A percentile compares a stretch with the other conserved stretches of the same genome.
Conservation (phyloP, 179 eudicot species). For the Amaranthus tricolor region DNA sequence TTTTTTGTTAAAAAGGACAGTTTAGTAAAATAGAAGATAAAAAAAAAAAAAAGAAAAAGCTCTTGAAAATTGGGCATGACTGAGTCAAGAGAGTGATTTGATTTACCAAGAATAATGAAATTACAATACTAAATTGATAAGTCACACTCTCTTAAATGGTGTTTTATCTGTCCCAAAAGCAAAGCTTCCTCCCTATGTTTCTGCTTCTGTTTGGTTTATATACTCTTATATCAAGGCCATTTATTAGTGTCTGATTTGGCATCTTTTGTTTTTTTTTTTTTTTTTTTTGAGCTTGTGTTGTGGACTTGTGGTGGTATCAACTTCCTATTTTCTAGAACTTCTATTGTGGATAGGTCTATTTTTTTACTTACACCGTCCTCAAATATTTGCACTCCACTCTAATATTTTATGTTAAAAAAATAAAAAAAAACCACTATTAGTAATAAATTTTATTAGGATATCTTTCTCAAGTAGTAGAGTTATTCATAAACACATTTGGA, state of each 20-base stretch:
- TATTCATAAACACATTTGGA: too few species aligned
- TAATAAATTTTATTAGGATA: too few species aligned
- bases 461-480: too few species aligned
- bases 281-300: background rate
- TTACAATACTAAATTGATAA: conserved; percentile 6
- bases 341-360: background rate
- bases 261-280: background rate
- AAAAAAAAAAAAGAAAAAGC: background rate
- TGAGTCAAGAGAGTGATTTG: conserved; percentile 14
- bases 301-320: background rate
- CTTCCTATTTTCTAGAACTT: background rate
- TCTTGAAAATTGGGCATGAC: conserved; percentile 22
- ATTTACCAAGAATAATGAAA: conserved; percentile 16
- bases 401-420: too few species aligned
- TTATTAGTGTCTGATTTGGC: conserved; percentile 9
- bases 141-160: conserved; percentile 16
- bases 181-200: background rate
- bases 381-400: too few species aligned
- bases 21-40: too few species aligned
- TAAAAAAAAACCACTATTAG: too few species aligned
- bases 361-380: too few species aligned
- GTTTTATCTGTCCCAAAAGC: conserved; percentile 25
- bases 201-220: conserved; percentile 5
- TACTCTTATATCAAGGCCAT: conserved; percentile 17
- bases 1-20: too few species aligned